Conservation (phyloP, 1,284 basidiomycete species). For the Inonotus hispidus region DNA sequence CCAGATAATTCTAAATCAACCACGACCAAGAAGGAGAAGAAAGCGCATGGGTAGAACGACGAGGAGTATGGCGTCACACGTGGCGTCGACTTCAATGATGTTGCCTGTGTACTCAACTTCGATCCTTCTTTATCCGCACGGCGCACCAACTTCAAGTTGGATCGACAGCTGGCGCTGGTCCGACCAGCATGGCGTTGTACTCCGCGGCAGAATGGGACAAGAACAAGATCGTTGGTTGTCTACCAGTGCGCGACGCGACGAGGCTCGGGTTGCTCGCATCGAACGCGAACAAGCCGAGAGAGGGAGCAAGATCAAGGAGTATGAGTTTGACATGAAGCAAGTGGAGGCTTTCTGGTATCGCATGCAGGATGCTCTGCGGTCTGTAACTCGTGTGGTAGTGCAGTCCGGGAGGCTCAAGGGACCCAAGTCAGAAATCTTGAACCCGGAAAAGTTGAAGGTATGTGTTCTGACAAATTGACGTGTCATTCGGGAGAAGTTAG, state of each 20-base stretch:
- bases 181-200: conserved; percentile 88
- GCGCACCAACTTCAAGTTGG: conserved; percentile 96
- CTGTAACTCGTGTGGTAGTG: conserved; percentile 83
- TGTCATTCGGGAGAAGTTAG: too few relatives aligned
- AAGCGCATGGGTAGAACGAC: conserved; percentile 35
- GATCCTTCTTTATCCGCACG: conserved; percentile 86
- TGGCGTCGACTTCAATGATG: conserved; percentile 96
- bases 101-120: conserved; percentile 98
- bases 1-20: conserved; percentile 29
- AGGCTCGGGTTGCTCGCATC: conserved; percentile 73
- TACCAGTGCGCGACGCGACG: conserved; percentile 71
- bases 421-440: conserved; percentile 89
- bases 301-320: conserved; percentile 83
- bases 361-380: conserved; percentile 92
- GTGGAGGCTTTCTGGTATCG: conserved; percentile 98
- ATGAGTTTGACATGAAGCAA: conserved; percentile 89
- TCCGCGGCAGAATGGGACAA: conserved; percentile 74
- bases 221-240: conserved; percentile 64
- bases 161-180: conserved; percentile 92
- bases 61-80: conserved; percentile 93
- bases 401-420: conserved; percentile 96
- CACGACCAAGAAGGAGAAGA: conserved; percentile 28
- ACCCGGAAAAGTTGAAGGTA: conserved; percentile 95
- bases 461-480: conserved; percentile 21
- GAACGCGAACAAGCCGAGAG: conserved; percentile 67